Conservation (phyloP, 2,329 filamentous ascomycete species). For the Talaromyces rugulosus region DNA sequence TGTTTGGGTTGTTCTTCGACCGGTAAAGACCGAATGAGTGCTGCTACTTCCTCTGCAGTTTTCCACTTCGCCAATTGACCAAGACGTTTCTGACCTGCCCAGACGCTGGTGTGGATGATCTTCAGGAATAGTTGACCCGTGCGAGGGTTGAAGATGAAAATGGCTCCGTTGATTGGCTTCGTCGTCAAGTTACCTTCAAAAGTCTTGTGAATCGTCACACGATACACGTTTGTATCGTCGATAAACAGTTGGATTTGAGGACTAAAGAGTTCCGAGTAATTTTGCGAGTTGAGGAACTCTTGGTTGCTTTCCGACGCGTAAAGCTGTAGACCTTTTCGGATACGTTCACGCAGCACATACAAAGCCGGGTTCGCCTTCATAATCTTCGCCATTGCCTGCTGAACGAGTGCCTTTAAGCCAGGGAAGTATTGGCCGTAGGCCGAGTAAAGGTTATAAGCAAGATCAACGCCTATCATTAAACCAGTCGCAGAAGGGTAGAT, state of each 20-base stretch:
- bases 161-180: constrained; percentile 98
- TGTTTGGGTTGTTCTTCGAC: constrained; percentile 99
- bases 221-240: constrained; percentile 98
- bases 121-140: constrained; percentile 97
- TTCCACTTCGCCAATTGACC: constrained; percentile 99
- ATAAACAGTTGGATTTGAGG: constrained; percentile 99
- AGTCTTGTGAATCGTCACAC: constrained; percentile 99
- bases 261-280: constrained; percentile 98
- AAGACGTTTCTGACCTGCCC: constrained; percentile 98
- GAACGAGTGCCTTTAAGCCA: constrained; percentile 87
- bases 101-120: constrained; percentile 98
- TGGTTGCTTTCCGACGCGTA: constrained; percentile 99
- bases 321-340: constrained; percentile 93
- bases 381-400: constrained; percentile 98
- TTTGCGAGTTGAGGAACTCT: constrained; percentile 98
- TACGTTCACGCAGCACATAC: constrained; percentile 95
- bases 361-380: constrained; percentile 99
- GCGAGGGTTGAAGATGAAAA: constrained; percentile 99
- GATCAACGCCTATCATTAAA: constrained; percentile 94
- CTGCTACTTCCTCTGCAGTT: constrained; percentile 98
- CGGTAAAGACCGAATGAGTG: constrained; percentile 87
- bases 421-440: constrained; percentile 99
- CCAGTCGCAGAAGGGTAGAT: constrained; percentile 97
- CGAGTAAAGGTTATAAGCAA: constrained; percentile 97
- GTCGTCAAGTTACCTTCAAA: constrained; percentile 99